These are phyloP conservation scores for Trametes polyzona DNA, from an alignment of 1,284 basidiomycete species.

Conservation along the genomic window DNA sequence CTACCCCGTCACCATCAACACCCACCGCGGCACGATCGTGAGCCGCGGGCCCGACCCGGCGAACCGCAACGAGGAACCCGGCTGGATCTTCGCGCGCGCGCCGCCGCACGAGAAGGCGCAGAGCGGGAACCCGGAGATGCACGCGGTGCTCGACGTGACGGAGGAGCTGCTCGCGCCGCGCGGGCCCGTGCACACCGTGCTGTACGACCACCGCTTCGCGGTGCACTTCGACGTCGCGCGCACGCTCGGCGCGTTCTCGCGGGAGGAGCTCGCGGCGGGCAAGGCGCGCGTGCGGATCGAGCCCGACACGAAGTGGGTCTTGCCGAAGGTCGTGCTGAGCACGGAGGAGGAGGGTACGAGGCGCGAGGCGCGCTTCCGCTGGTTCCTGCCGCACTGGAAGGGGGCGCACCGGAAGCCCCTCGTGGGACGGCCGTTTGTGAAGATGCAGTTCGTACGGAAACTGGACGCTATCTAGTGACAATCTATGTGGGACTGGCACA, in stretches of 20 bases:
- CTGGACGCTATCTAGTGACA: conserved; percentile 47
- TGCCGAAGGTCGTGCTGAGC: conserved; percentile 48
- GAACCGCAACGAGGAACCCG: conserved; percentile 17
- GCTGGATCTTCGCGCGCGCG: conserved; percentile 31
- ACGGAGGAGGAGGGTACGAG: conserved; percentile 6
- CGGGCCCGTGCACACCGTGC: conserved; percentile 26
- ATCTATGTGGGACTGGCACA: no score
- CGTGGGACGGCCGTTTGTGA: conserved; percentile 45
- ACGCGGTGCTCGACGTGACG: conserved; percentile 14
- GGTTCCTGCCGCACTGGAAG: conserved; percentile 10
- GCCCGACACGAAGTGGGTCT: conserved; percentile 47
- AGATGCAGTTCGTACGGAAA: conserved; percentile 50
- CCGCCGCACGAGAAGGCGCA: conserved; percentile 12
- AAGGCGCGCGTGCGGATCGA: conserved; percentile 38
- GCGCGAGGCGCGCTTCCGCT: conserved; percentile 15
- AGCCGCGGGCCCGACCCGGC: not conserved
- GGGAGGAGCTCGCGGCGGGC: conserved; percentile 1
- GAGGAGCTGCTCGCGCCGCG: conserved; percentile 4
- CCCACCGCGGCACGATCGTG: conserved; percentile 51
- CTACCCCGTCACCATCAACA: conserved; percentile 62
- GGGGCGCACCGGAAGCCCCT: not conserved
- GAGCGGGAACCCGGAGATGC: not conserved
- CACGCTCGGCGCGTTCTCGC: conserved; percentile 40
- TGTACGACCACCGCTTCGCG: conserved; percentile 65
- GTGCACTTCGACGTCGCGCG: conserved; percentile 46